Conservation (phyloP, 805 yeast genomes). For the Metschnikowia proteae region DNA sequence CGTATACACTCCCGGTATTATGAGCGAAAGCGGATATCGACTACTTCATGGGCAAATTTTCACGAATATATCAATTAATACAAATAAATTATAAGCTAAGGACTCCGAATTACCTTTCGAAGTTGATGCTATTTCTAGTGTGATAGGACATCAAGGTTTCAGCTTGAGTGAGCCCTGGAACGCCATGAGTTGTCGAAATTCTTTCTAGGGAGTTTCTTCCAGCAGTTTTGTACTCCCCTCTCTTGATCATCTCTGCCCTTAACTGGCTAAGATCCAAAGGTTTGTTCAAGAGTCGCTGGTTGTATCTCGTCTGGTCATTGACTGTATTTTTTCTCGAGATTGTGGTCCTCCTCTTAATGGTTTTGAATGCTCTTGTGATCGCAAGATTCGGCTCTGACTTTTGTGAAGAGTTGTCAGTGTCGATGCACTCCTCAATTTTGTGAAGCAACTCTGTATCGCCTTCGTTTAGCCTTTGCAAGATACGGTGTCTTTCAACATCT, state of each 20-base stretch:
- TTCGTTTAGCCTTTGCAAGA: slow-evolving; percentile 29
- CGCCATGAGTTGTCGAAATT: slow-evolving; percentile 42
- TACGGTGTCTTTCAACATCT: slow-evolving; percentile 38
- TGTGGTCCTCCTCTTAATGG: slow-evolving; percentile 34
- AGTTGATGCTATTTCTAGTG: slow-evolving; percentile 37
- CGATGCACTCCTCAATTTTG: slow-evolving; percentile 29
- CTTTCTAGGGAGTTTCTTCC: slow-evolving; percentile 37
- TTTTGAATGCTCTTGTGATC: slow-evolving; percentile 26
- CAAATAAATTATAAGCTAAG: not conserved
- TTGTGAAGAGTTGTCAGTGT: slow-evolving; percentile 11
- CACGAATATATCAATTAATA: not conserved
- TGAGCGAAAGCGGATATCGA: not conserved
- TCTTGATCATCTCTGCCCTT: slow-evolving; percentile 35
- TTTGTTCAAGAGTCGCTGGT: slow-evolving; percentile 26
- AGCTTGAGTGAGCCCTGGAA: slow-evolving; percentile 49
- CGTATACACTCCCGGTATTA: not conserved
- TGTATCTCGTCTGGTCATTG: slow-evolving; percentile 19
- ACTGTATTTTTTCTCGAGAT: slow-evolving; percentile 20
- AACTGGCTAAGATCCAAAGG: slow-evolving; percentile 34
- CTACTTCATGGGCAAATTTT: not conserved
- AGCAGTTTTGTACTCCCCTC: slow-evolving; percentile 34
- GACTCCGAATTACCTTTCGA: slow-evolving; percentile 17
- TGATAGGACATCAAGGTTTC: slow-evolving; percentile 44
- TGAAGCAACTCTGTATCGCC: slow-evolving; percentile 34
- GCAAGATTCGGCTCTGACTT: slow-evolving; percentile 13